These are phyloP conservation scores for Calonectria leucothoes DNA, from an alignment of 2,329 filamentous ascomycete genomes.

Conservation along the genomic window DNA sequence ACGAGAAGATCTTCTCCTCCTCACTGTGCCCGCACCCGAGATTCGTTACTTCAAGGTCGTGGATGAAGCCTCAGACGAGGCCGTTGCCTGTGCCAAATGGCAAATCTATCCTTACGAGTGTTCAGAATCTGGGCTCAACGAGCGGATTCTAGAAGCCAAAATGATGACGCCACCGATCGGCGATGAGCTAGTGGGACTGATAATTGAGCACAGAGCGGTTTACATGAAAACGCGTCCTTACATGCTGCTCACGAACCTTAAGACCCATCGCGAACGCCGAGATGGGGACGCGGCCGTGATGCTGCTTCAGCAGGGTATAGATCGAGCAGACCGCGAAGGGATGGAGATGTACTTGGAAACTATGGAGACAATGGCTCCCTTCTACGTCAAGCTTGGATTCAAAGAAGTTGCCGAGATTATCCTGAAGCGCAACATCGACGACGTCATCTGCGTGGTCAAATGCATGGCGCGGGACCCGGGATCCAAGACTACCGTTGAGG, in stretches of 20 bases:
- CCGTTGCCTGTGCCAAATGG: background rate
- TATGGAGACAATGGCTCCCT: background rate
- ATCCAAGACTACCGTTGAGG: background rate
- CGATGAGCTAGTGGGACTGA: background rate
- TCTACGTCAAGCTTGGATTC: background rate
- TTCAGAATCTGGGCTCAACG: background rate
- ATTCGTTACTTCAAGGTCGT: background rate
- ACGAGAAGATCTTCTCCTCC: background rate
- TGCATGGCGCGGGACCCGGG: background rate
- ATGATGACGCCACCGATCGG: background rate
- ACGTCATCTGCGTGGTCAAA: background rate
- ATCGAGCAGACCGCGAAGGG: background rate
- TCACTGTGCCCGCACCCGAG: background rate
- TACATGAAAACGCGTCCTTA: background rate
- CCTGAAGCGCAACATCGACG: background rate
- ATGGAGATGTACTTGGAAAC: background rate
- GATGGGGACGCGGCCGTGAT: background rate
- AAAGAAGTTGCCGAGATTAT: background rate
- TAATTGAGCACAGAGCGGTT: background rate
- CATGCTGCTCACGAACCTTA: constrained; percentile 1
- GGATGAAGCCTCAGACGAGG: background rate
- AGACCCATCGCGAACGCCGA: background rate
- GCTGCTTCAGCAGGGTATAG: background rate
- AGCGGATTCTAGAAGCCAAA: background rate
- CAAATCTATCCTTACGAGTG: background rate